These are phyloP conservation scores for Lippia alba DNA, from an alignment of 305 asterid species.

Conservation along the genomic window DNA sequence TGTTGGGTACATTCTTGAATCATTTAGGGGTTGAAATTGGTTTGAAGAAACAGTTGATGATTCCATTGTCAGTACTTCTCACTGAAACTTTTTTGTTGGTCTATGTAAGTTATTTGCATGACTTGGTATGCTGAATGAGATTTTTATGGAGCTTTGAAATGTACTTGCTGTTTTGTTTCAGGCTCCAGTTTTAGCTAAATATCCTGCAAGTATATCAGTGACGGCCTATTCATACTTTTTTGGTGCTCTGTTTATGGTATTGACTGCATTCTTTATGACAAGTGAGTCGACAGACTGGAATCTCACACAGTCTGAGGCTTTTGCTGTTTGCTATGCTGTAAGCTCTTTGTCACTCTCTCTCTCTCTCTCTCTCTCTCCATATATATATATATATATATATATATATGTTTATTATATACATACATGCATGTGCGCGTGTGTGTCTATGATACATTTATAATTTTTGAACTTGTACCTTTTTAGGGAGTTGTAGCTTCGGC, in stretches of 20 bases:
- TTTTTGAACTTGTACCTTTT: constrained; percentile 2
- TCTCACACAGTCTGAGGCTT: constrained; percentile 69
- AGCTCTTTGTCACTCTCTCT: constrained; percentile 36
- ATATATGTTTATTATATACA: no score
- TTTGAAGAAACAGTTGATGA: constrained; percentile 20
- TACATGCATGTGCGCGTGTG: no score
- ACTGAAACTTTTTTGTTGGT: not conserved
- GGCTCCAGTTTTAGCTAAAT: constrained; percentile 87
- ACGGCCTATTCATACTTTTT: constrained; percentile 87
- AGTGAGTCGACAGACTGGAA: constrained; percentile 72
- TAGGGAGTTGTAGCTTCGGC: constrained; percentile 96
- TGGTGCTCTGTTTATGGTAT: constrained; percentile 79
- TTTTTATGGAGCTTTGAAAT: constrained; percentile 40
- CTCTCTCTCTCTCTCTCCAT: not conserved
- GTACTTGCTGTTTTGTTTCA: constrained; percentile 43
- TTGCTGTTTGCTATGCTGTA: constrained; percentile 92
- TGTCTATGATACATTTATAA: not conserved
- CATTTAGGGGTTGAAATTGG: constrained; percentile 14
- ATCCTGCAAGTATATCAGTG: constrained; percentile 91
- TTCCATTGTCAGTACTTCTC: not conserved
- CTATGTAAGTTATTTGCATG: not conserved
- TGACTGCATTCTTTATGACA: constrained; percentile 58
- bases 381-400: no score
- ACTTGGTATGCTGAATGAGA: constrained; percentile 6
- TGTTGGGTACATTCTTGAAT: constrained; percentile 6